Conservation (phyloP, 2,329 filamentous ascomycete genomes). For the Xylariaceae sp. region DNA sequence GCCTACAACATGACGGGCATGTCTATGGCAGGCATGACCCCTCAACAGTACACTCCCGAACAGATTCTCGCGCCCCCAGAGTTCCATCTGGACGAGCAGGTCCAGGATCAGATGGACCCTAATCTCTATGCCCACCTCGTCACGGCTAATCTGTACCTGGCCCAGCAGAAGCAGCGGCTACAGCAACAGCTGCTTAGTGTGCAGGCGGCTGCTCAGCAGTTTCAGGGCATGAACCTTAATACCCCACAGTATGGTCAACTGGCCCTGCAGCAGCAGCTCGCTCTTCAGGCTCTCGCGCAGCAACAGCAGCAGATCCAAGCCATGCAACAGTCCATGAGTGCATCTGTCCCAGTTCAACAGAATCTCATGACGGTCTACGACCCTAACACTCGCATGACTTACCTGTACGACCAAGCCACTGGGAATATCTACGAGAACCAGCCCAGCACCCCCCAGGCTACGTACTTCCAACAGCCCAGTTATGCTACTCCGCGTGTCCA, state of each 20-base stretch:
- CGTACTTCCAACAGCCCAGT: slow-evolving; percentile 41
- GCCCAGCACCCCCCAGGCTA: slow-evolving; percentile 31
- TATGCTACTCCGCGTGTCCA: slow-evolving; percentile 62
- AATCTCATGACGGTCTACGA: slow-evolving; percentile 82
- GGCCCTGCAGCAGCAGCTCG: slow-evolving; percentile 32
- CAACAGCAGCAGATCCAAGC: slow-evolving; percentile 60
- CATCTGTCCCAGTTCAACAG: slow-evolving; percentile 57
- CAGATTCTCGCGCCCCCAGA: slow-evolving; percentile 82
- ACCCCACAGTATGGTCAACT: slow-evolving; percentile 28
- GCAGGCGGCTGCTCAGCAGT: slow-evolving; percentile 76
- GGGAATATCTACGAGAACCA: slow-evolving; percentile 44
- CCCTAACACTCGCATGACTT: slow-evolving; percentile 75
- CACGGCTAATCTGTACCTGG: slow-evolving; percentile 85
- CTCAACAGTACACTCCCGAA: slow-evolving; percentile 69
- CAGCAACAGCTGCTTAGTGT: slow-evolving; percentile 87
- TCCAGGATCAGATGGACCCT: slow-evolving; percentile 74
- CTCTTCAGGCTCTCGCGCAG: slow-evolving; percentile 48
- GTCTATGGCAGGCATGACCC: slow-evolving; percentile 29
- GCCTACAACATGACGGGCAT: slow-evolving; percentile 24
- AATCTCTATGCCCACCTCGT: slow-evolving; percentile 82
- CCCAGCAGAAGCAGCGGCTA: slow-evolving; percentile 89
- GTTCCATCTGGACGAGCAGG: slow-evolving; percentile 65
- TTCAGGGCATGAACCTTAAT: slow-evolving; percentile 69
- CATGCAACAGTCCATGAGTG: slow-evolving; percentile 56
- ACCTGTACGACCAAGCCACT: slow-evolving; percentile 66